Evolutionary conservation across 305 asterid genomes (phyloP), one percentile per base, ranked within the genome.

Genomic region (Fraxinus greggii): DNA sequence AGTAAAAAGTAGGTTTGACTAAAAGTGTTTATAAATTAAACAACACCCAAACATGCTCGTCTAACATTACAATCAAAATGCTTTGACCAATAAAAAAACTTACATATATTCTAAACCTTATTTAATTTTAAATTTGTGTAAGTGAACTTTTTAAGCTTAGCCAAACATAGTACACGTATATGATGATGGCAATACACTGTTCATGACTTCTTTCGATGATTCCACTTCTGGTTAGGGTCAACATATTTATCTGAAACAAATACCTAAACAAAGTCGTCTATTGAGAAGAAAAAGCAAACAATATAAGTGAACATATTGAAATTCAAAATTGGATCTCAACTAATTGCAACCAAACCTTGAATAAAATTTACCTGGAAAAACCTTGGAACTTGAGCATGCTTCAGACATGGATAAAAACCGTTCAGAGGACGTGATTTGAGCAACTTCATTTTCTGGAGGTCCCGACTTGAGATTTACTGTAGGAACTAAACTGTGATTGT

Each of bases 401-500:
- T 83, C 89, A 38, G 89, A 75, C 65, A 92, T 56, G 19, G 90
- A 78, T n/a, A 85, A 80, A 74, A 76, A 42, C 74, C 67, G 80
- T 70, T 88, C 92, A n/a, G 19, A 72, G 42, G 76, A 72, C 7
- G 7, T 32, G 32, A 72, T 23, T n/a, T 81, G 84, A 85, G 85
- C 81, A 82, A 54, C 19, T 61, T 83, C 90, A 51, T 67, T 73
- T 78, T 40, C 91, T 23, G 85, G 86, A 67, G 80, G 82, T 72
- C 83, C 84, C 73, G 85, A 77, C 26, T 63, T 69, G 80, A 31
- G 82, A 85, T 32, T 84, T 42, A 83, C 79, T n/a, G 86, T 80
- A 75, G 99, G 98, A 85, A 97, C 98, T 89, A 95, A 85, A 78
- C 86, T 91, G 72, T 85, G 87, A 89, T 92, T 88, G 87, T 90